A percentile compares a stretch with the other conserved stretches of the same genome.
Evolutionary conservation across 371 early-diverging fungal species (phyloP).

Genomic region (Haplosporangium sp.): DNA sequence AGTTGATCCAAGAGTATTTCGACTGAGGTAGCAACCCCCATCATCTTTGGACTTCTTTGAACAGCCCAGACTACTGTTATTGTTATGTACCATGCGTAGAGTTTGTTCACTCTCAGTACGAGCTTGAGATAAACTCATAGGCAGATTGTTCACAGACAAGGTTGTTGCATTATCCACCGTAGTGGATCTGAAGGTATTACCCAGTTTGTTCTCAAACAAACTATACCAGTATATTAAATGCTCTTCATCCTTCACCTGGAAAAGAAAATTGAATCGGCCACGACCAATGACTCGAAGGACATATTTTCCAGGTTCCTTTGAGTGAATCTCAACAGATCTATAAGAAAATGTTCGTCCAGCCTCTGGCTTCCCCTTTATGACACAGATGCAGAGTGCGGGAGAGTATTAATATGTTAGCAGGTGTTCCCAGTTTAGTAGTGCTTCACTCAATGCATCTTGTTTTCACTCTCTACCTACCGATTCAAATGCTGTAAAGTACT

Average conservation of each 20-base stretch:
- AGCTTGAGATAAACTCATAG: constrained; percentile 7
- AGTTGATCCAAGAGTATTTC: constrained; percentile 2
- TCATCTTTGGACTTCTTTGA: neutral
- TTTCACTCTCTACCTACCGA: constrained; percentile 15
- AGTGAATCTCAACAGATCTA: constrained; percentile 56
- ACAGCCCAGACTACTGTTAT: neutral
- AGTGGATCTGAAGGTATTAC: constrained; percentile 6
- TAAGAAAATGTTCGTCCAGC: constrained; percentile 61
- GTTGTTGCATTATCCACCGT: neutral
- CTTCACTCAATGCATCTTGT: neutral
- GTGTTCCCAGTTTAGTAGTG: neutral
- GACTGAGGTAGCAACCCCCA: constrained; percentile 10
- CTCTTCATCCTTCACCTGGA: constrained; percentile 64
- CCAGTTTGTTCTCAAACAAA: constrained; percentile 47
- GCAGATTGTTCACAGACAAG: neutral
- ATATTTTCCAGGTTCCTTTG: constrained; percentile 61
- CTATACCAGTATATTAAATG: constrained; percentile 62
- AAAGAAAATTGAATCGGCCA: constrained; percentile 62
- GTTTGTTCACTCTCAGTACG: constrained; percentile 43
- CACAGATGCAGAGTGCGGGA: neutral
- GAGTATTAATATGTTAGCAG: neutral
- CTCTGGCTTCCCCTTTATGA: constrained; percentile 49
- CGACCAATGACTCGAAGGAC: constrained; percentile 63
- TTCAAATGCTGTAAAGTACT: constrained; percentile 66
- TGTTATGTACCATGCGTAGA: neutral